phyloP scores from a whole-genome alignment of 2,329 filamentous ascomycete genomes.

The Ramularia endophylla region DNA sequence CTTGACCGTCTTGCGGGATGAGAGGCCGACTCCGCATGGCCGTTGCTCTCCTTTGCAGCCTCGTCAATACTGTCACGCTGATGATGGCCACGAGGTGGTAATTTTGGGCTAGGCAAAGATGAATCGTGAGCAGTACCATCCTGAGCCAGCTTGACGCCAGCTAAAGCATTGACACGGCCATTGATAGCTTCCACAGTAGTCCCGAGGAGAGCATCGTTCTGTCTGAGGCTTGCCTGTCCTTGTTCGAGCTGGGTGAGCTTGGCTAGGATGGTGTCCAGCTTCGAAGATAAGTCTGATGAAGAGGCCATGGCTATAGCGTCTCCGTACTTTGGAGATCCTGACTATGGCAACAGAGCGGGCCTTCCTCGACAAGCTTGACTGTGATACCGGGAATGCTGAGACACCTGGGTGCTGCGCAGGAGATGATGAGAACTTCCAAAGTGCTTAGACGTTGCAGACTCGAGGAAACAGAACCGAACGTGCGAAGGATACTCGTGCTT shows the following conservation, averaged over 20 bases:
- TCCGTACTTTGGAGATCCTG: too few species aligned
- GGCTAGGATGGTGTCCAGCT: constrained; percentile 50
- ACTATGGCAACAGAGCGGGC: too few species aligned
- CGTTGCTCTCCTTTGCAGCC: constrained; percentile 16
- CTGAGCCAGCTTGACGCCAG: constrained; percentile 52
- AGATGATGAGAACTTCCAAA: too few species aligned
- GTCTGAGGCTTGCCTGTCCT: constrained; percentile 51
- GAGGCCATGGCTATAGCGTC: too few species aligned
- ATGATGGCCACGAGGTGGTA: constrained; percentile 15
- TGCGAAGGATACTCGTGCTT: too few species aligned
- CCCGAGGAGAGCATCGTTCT: constrained; percentile 50
- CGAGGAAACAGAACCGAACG: too few species aligned
- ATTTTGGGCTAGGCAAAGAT: constrained; percentile 21
- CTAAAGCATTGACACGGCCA: constrained; percentile 55
- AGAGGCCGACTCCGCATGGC: constrained; percentile 11
- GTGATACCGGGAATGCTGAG: too few species aligned
- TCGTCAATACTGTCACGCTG: constrained; percentile 25
- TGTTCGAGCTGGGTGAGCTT: constrained; percentile 50
- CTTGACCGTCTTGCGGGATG: constrained; percentile 33
- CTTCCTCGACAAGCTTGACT: too few species aligned
- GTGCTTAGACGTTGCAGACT: too few species aligned
- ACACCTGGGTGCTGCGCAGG: too few species aligned
- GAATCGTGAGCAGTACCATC: constrained; percentile 41
- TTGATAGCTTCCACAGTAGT: constrained; percentile 55
- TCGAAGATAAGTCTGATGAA: constrained; percentile 10